Evolutionary conservation across 1,284 basidiomycete genomes (phyloP), one percentile per base, ranked within the genome.

Genomic region (Ustilago cynodontis): DNA sequence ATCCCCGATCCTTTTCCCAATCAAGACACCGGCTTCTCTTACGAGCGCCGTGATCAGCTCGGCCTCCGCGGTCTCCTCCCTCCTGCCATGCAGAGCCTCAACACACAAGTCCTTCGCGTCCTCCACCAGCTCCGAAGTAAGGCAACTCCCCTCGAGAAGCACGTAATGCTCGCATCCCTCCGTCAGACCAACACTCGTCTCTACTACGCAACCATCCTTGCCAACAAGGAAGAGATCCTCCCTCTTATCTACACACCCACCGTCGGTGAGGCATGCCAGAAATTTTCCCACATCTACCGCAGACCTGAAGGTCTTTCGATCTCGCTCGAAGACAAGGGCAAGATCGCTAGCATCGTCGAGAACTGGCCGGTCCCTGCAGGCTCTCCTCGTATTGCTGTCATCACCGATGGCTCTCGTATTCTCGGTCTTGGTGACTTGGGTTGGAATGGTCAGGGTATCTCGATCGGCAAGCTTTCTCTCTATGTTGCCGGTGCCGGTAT

Each of bases 401-500:
- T 87, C 39, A 88, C 87, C 5, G 95, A 97, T 87, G 95, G 94
- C 88, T 94, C 93, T 18, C 91, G 95, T 63, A 96, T 98, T 79
- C 90, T 98, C 28, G 95, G 95, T 72, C 88, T 98, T 31, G 95
- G 95, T 37, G 95, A 98, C 85, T 90, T 97, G 22, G 89, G 89
- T 20, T 87, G 86, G 59, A 82, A 88, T 55, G 88, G 88, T 41
- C 93, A 96, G 91, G 94, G 94, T 2, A 98, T 98, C 82, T 91
- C 93, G 22, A 93, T 96, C 71, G 95, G 95, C 50, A 98, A 98
- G 87, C 89, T 98, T 14, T 94, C 93, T 24, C 89, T 98, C 39
- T 98, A 97, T 85, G 90, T 96, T 68, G 93, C 94, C 35, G 94
- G 94, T 50, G 93, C 93, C 69, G 94, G 94, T 60, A 92, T 97